Base-by-base conservation (phyloP, 2,329 filamentous ascomycete species). In the Apiospora phragmitis region DNA sequence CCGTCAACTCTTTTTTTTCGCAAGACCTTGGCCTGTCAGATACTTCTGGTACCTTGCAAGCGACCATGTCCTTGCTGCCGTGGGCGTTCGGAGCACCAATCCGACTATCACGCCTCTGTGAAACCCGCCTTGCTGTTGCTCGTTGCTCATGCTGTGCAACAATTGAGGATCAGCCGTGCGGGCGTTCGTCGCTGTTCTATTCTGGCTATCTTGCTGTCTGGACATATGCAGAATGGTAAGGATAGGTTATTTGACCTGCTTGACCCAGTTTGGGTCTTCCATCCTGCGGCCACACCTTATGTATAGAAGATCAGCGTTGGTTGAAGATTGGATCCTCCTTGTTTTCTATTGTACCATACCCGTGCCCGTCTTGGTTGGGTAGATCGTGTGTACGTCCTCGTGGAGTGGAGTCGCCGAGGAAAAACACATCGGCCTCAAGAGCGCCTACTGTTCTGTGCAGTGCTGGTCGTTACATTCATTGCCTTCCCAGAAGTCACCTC, bases 51-150 rank as follows among this genome's bases (percentile, higher is more conserved):
- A 32, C 29, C 55, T 24, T 62, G 55, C 18, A 62, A 62, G 55
- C 18, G 32, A 11, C 32, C 55, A 38, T 62, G 55, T 62, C 55
- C 55, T 8, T 38, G 32, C 11, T 38, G 32, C 9, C 8, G 32
- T 62, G 55, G 32, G 9, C 18, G 55, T 38, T 62, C 55, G 55
- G 55, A 32, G 32, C 55, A 62, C 55, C 18, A 38, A 38, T 14
- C 55, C 55, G 55, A 38, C 32, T n/a, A 62, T 62, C 55, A 62
- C 55, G 55, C 32, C 32, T 62, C 55, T 38, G 55, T 62, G 55
- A 62, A 62, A 62, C 55, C 55, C 29, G 21, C 9, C 32, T 12
- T 35, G 21, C 18, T 38, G 32, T 62, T 62, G 55, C 32, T 62
- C 32, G 55, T 62, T 62, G 32, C 55, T 38, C 55, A 62, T 62